phyloP scores from a whole-genome alignment of 2,329 filamentous ascomycete species.

The Moelleriella libera region DNA sequence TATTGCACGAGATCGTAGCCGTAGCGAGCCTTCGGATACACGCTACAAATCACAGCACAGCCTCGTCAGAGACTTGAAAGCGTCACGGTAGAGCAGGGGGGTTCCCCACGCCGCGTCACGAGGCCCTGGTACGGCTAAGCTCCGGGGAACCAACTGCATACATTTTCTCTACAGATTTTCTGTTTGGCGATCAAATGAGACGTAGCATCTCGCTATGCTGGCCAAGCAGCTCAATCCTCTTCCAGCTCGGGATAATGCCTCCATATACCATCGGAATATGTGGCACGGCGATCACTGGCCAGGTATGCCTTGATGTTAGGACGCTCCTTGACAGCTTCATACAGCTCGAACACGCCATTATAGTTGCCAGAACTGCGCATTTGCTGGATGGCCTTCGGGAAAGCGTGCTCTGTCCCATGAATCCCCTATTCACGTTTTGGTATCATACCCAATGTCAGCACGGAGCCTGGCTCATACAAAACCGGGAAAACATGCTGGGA shows the following conservation, averaged over 20 bases:
- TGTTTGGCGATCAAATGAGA: no score
- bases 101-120: no score
- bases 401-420: conserved; percentile 50
- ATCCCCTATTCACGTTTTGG: conserved; percentile 22
- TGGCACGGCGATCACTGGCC: conserved; percentile 44
- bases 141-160: no score
- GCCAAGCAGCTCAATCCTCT: conserved; percentile 9
- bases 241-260: conserved; percentile 64
- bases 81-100: no score
- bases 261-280: conserved; percentile 54
- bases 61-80: no score
- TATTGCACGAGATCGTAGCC: no score
- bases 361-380: conserved; percentile 43
- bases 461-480: not conserved
- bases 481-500: not conserved
- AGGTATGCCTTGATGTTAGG: conserved; percentile 57
- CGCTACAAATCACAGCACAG: no score
- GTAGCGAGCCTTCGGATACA: no score
- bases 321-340: conserved; percentile 46
- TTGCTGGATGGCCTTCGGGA: conserved; percentile 49
- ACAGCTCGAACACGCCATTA: conserved; percentile 46
- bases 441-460: not conserved
- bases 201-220: no score
- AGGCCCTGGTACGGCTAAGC: no score
- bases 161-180: no score